Evolutionary conservation across 495 filamentous ascomycete species (phyloP).

Genomic region (Penicillium pancosmium): DNA sequence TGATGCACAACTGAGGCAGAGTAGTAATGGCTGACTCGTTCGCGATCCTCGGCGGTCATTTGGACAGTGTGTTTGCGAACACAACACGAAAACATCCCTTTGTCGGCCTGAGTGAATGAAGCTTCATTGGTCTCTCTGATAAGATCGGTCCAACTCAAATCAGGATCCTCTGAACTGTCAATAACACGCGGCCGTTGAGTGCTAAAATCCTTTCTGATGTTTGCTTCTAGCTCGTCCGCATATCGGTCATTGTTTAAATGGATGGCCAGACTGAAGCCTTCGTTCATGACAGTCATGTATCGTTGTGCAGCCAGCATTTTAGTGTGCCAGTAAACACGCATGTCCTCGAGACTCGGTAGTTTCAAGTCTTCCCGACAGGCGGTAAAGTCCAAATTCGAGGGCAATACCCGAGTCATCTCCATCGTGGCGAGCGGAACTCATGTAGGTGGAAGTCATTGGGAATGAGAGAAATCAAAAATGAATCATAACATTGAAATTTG

Average conservation of each 20-base stretch:
- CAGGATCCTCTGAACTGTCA: background rate
- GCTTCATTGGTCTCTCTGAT: conserved; percentile 5
- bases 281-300: background rate
- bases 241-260: background rate
- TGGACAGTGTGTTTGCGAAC: background rate
- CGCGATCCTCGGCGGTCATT: conserved; percentile 1
- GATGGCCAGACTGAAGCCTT: background rate
- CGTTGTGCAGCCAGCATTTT: conserved; percentile 1
- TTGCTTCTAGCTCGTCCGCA: conserved; percentile 1
- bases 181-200: background rate
- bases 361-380: background rate
- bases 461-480: background rate
- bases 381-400: background rate
- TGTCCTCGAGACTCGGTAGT: background rate
- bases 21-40: background rate
- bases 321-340: conserved; percentile 2
- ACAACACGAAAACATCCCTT: background rate
- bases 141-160: background rate
- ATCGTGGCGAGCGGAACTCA: background rate
- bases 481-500: background rate
- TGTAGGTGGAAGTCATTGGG: background rate
- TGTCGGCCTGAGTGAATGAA: background rate
- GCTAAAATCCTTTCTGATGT: conserved; percentile 1
- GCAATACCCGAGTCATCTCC: background rate
- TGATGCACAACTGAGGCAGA: background rate